Evolutionary conservation across 1,284 basidiomycete species (phyloP), one percentile per base, ranked within the genome.

Genomic region (Ustilago nuda): DNA sequence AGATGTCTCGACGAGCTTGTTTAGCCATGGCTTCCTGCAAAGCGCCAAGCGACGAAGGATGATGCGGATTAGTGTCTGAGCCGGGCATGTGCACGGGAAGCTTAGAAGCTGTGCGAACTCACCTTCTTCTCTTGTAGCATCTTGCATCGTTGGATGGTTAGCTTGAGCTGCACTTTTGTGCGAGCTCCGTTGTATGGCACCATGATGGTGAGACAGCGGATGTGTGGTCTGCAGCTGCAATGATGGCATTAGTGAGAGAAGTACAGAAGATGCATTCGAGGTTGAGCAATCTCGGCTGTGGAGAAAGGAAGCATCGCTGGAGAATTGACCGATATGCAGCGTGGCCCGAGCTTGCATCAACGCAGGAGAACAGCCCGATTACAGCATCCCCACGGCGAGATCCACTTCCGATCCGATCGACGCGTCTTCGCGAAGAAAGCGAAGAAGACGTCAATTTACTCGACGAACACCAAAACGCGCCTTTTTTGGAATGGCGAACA

Each of bases 71-170:
- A 54, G 33, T 54, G 48, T 4, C 17, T 48, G n/a, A n/a, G 9
- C 7, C 13, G 6, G 3, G 13, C 9, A 19, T 9, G 23, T 19
- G 13, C n/a, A 23, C 23, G 23, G 13, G n/a, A 11, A 27, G n/a
- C 19, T 48, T n/a, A 15, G 9, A 8, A 8, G 5, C n/a, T 48
- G 27, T 19, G 23, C n/a, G 30, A 27, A 86, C 83, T 2, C 39
- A 73, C 79, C 67, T 93, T 95, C 90, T 98, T 98, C 87, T 95
- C 93, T 83, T 96, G 94, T 3, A 97, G 88, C 37, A 92, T 94
- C 59, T 93, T 90, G 59, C 97, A 88, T 7, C 95, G 91, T 86
- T 98, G 95, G 35, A 96, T 92, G 3, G 94, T 93, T 54, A 98
- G 90, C 73, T 93, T 95, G 78, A 86, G 86, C 79, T 87, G 83